These are phyloP conservation scores for Citrus unshiu DNA, from an alignment of 345 rosid species.

Conservation along the genomic window DNA sequence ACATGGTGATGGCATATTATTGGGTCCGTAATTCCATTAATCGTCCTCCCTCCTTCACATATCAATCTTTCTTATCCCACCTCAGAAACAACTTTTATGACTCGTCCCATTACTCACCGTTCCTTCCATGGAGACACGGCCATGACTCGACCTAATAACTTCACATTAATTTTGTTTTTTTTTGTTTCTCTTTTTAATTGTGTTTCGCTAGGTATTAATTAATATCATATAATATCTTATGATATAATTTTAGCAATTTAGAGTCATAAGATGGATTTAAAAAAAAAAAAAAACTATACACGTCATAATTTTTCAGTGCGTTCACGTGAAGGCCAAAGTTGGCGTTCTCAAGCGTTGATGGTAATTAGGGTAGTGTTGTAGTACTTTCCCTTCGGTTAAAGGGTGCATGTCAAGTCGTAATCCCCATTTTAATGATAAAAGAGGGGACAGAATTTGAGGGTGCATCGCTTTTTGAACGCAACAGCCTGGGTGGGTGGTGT, in stretches of 20 bases:
- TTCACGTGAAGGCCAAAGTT: neutral
- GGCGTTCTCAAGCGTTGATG: neutral
- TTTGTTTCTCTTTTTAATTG: no score
- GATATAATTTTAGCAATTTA: no score
- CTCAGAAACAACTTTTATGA: neutral
- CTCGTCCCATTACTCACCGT: neutral
- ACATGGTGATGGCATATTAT: neutral
- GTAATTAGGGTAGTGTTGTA: no score
- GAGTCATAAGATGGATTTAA: no score
- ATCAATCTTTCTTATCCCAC: neutral
- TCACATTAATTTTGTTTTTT: neutral
- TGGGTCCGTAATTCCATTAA: neutral
- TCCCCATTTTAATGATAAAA: neutral
- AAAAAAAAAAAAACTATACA: no score
- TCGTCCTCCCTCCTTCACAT: neutral
- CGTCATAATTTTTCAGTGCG: neutral
- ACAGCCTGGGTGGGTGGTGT: neutral
- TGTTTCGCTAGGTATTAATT: no score
- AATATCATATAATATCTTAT: no score
- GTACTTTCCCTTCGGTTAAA: neutral
- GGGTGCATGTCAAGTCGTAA: neutral
- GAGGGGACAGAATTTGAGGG: constrained; percentile 2
- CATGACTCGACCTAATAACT: neutral
- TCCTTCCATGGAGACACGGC: neutral
- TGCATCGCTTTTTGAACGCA: neutral